Base-by-base conservation (phyloP, 2,329 filamentous ascomycete genomes). In the Botrytis deweyae region DNA sequence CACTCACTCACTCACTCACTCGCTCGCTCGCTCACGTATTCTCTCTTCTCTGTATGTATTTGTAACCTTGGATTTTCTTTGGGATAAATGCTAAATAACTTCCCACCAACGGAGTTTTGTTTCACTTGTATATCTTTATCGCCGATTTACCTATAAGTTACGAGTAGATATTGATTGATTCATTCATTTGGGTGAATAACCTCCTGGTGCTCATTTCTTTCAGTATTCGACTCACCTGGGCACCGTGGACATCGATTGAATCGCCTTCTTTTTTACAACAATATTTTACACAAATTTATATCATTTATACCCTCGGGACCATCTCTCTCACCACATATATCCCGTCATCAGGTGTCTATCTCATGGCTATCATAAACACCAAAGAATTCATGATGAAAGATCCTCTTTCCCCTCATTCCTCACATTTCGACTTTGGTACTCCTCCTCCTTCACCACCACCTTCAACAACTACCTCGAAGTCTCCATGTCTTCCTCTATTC, bases 341-440 rank as follows among this genome's bases (percentile, higher is more conserved):
- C n/a, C 25, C 2, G 16, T 29, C 25, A 7, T 29, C 25, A 55
- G 52, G 52, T 55, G 25, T 18, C n/a, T 29, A 55, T 18, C 52
- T 55, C n/a, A 55, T 55, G 25, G n/a, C 52, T 8, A 29, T 55
- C 52, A 29, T 29, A 8, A 55, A 29, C 52, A 29, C n/a, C n/a
- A 55, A 55, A 55, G n/a, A 55, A 55, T 29, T 55, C 52, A 55
- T 55, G n/a, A 29, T 55, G 52, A 55, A 55, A 29, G 52, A 55
- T 55, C n/a, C 52, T 55, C 52, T 55, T 18, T 55, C 52, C 14
- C 65, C 33, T 20, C 46, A 16, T 6, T 25, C 65, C 46, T 36
- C 65, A 29, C 16, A 67, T 36, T 67, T 67, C 65, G 65, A 67
- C 8, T 67, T 67, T 3, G 65, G 65, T 8, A 67, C 65, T 29